Percentiles rank a stretch among this genome's conserved stretches.
Evolutionary conservation across 176 grass and related monocot species (phyloP).

Genomic region (Oryza longistaminata): DNA sequence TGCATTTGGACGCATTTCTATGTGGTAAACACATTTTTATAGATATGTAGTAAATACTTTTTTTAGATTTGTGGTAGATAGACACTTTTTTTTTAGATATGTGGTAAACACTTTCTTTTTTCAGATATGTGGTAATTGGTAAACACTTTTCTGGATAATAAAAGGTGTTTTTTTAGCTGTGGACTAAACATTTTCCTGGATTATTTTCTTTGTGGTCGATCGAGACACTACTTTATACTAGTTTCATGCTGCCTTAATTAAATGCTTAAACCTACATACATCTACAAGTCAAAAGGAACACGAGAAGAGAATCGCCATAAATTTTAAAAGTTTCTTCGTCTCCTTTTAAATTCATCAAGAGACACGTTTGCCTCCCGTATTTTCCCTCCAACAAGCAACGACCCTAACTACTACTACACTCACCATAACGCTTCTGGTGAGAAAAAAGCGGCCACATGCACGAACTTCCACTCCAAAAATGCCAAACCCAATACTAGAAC

Average conservation of each 20-base stretch:
- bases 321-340: not conserved
- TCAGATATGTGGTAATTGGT: not conserved
- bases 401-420: slow-evolving; percentile 80
- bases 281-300: slow-evolving; percentile 30
- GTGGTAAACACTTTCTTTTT: not conserved
- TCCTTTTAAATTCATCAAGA: slow-evolving; percentile 11
- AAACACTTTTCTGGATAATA: not conserved
- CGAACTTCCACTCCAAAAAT: not conserved
- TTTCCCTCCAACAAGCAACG: slow-evolving; percentile 64
- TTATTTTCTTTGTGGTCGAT: not conserved
- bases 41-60: no score
- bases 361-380: slow-evolving; percentile 36
- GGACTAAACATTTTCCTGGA: not conserved
- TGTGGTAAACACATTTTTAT: no score
- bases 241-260: not conserved
- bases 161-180: not conserved
- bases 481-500: slow-evolving; percentile 43
- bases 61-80: not conserved
- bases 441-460: slow-evolving; percentile 51
- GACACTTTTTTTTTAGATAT: not conserved
- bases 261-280: not conserved
- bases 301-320: not conserved
- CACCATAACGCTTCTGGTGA: slow-evolving; percentile 63
- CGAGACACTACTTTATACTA: not conserved
- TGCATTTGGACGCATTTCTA: no score